Evolutionary conservation across 1,284 basidiomycete genomes (phyloP), one percentile per base, ranked within the genome.

Genomic region (Leccinum pachyderme): DNA sequence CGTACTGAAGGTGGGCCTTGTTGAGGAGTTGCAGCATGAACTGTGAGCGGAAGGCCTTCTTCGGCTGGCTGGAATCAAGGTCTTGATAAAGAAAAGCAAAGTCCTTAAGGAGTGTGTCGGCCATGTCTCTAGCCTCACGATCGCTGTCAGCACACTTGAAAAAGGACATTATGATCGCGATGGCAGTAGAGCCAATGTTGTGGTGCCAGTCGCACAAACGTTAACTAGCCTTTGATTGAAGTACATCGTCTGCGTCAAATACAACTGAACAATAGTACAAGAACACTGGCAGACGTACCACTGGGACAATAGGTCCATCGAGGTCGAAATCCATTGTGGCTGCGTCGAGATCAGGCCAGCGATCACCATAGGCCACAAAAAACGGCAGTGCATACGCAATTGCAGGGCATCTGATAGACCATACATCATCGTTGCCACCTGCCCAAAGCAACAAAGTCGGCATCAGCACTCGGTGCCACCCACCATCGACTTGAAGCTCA

Each of bases 391-490:
- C 39, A 44, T 53, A 53, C 4, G 29, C 5, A 2, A 44, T 7
- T 2, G 52, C 25, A 4, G 5, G 5, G 0, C 18, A 5, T 22
- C 7, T 35, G 8, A 54, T 28, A 3, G 27, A 24, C 33, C 48
- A 54, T 13, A 46, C 28, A 46, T 54, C 43, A 25, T 51, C 33
- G 5, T 51, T 54, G 4, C 53, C 43, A n/a, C 49, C 53, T 31
- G 43, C 53, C 53, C 33, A 51, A 7, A 54, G 28, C 5, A 54
- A 25, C 18, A 54, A 46, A 0, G 33, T 51, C 2, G 22, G 53
- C 1, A 54, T 54, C 1, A 54, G 22, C 6, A 39, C 22, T 9
- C 4, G 45, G 12, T 51, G 32, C 48, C 48, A 54, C n/a, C 5
- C 46, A 27, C 28, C 24, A 1, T 51, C 6, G 2, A 15, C 22